phyloP scores from a whole-genome alignment of 1,139 yeast species.

The Geotrichum klebahnii region DNA sequence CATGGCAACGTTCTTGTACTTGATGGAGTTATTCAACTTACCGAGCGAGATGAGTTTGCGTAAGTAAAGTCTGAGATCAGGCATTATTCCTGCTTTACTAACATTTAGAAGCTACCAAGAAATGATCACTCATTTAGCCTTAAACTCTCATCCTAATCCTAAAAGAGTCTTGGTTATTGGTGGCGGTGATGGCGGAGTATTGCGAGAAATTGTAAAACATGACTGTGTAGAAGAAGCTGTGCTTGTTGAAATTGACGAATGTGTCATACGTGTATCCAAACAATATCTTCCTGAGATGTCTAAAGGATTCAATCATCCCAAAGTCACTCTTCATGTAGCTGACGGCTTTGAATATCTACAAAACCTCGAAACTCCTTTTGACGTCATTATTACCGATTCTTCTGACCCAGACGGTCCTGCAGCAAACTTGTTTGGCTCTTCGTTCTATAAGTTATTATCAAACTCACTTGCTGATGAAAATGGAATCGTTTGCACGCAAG shows the following conservation, averaged over 20 bases:
- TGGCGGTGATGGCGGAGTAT: slow-evolving; percentile 96
- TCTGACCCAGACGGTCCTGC: slow-evolving; percentile 98
- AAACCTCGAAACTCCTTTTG: slow-evolving; percentile 65
- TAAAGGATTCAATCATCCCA: slow-evolving; percentile 71
- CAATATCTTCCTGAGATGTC: slow-evolving; percentile 82
- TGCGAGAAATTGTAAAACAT: slow-evolving; percentile 88
- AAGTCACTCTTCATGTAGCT: slow-evolving; percentile 76
- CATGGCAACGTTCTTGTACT: slow-evolving; percentile 89
- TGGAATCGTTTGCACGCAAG: slow-evolving; percentile 89
- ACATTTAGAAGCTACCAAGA: slow-evolving; percentile 59
- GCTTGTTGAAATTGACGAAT: slow-evolving; percentile 88
- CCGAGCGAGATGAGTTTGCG: slow-evolving; percentile 91
- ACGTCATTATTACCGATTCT: slow-evolving; percentile 88
- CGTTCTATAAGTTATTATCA: slow-evolving; percentile 73
- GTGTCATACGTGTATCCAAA: slow-evolving; percentile 78
- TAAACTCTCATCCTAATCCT: slow-evolving; percentile 88
- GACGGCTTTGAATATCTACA: slow-evolving; percentile 90
- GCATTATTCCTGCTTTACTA: background rate
- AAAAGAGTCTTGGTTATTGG: slow-evolving; percentile 87
- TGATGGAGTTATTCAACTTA: slow-evolving; percentile 87
- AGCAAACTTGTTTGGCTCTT: slow-evolving; percentile 78
- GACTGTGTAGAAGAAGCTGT: slow-evolving; percentile 76
- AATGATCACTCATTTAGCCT: slow-evolving; percentile 86
- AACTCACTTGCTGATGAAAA: slow-evolving; percentile 69
- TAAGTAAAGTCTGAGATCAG: slow-evolving; percentile 20